Base-by-base conservation (phyloP, 768 basidiomycete genomes). In the Tylopilus subfusipes region DNA sequence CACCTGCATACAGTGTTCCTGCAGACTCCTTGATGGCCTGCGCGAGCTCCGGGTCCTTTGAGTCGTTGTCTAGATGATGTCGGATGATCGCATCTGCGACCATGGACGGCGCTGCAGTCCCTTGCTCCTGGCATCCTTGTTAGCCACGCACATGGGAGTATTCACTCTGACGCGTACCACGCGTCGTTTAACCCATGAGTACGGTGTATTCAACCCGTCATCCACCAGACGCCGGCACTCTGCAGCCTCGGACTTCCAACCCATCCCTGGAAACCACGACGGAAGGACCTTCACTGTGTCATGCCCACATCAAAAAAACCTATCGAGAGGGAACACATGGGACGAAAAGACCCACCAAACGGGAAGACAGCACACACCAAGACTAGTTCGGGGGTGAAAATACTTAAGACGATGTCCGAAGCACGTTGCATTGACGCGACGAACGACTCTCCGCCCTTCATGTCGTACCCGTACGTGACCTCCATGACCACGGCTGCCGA, bases 221-320 rank as follows among this genome's bases (percentile, higher is more conserved):
- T 31, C 8, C 6, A 38, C 30, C 19, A 57, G 27, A 34, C 30
- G 54, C 5, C 51, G 36, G 18, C 57, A 68, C 27, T 57, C 49
- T 2, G 34, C 24, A 6, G 62, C 58, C 22, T 53, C 21, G 22
- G 53, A 42, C 29, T 66, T 63, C 56, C 68, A 61, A 3, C 53
- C 46, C 46, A 68, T 61, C 8, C 66, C 64, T 0, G 66, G 71
- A 24, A 70, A 43, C 71, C 69, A 70, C 5, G 38, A 29, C 1
- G 63, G 67, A 25, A 67, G 21, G 0, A 48, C 24, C 18, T 38
- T 50, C 21, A 65, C 69, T 68, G 24, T 3, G 34, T 18, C 22
- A 22, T n/a, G 42, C 13, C 19, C 10, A 36, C n/a, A 19, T 54
- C 6, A 51, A 44, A 3, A 24, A 13, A n/a, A n/a, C n/a, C n/a